Evolutionary conservation across 2,329 filamentous ascomycete genomes (phyloP), one percentile per base, ranked within the genome.

Genomic region (Dothiorella sarmentorum): DNA sequence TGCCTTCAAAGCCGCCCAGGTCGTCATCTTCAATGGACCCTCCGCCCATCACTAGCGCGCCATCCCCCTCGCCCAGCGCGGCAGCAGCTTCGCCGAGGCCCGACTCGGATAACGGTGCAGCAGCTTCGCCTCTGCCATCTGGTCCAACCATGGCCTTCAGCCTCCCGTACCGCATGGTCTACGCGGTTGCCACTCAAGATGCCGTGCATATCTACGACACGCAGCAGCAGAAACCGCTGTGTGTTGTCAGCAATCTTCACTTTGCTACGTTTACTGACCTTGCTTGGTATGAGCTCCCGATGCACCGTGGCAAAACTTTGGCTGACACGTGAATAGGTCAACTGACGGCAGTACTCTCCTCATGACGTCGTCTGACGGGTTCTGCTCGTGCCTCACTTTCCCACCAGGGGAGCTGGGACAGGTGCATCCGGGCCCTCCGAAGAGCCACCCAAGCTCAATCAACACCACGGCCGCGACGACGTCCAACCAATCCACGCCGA

Each of bases 301-400:
- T 22, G 22, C n/a, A 33, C 22, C 20, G 18, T 24, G 7, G 11
- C 13, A 52, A 10, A 20, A 24, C 20, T 17, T 26, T 18, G 13
- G 11, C 63, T 69, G 59, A 72, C 65, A 79, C 62, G 61, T 26
- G 31, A 66, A 27, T 62, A 89, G 87, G 87, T 89, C 89, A 1
- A 85, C 81, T 63, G 89, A 92, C 72, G 89, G 89, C 11, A 79
- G 85, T 40, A 91, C 88, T 1, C 78, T 99, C 20, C 80, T 99
- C 51, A 95, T 99, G 77, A 94, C 91, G n/a, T 99, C 94, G 0
- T 97, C 94, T 0, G 94, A 99, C 72, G 94, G 94, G 0, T 99
- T 97, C 77, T 99, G 94, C 72, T 99, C 94, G 0, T 88, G 90
- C 0, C 79, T 99, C 5, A 89, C 91, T 0, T 99, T 99, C 69